Conservation (phyloP, 495 filamentous ascomycete genomes). For the Aspergillus bridgeri region DNA sequence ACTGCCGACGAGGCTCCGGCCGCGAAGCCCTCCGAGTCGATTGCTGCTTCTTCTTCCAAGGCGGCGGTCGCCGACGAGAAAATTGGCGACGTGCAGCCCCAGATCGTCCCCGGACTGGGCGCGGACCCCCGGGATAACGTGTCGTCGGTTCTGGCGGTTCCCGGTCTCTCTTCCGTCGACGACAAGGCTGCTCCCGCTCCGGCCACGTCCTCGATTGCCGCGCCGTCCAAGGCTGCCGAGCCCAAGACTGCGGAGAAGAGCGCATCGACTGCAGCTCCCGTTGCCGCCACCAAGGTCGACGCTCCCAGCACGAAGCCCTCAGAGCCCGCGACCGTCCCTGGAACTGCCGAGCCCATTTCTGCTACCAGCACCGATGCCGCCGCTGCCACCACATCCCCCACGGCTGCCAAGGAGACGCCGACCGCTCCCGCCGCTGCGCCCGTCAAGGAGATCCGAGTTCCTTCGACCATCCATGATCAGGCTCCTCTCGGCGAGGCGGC, state of each 20-base stretch:
- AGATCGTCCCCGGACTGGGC: constrained; percentile 21
- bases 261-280: constrained; percentile 1
- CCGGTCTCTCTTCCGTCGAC: constrained; percentile 13
- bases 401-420: neutral
- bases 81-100: constrained; percentile 13
- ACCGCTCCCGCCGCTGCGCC: neutral
- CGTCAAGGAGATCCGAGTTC: neutral
- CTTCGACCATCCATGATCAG: neutral
- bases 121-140: constrained; percentile 17
- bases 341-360: constrained; percentile 1
- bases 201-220: constrained; percentile 2
- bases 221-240: neutral
- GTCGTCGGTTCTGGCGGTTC: constrained; percentile 14
- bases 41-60: neutral
- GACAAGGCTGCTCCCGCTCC: constrained; percentile 4
- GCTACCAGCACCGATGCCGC: neutral
- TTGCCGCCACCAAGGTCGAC: neutral
- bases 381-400: neutral
- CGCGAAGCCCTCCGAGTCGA: too few species aligned
- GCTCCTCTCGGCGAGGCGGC: too few species aligned
- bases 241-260: constrained; percentile 2
- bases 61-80: neutral
- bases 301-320: neutral
- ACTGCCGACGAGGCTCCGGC: constrained; percentile 2
- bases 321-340: neutral